phyloP scores from a whole-genome alignment of 306 rosid genomes.

The Leucaena leucocephala region DNA sequence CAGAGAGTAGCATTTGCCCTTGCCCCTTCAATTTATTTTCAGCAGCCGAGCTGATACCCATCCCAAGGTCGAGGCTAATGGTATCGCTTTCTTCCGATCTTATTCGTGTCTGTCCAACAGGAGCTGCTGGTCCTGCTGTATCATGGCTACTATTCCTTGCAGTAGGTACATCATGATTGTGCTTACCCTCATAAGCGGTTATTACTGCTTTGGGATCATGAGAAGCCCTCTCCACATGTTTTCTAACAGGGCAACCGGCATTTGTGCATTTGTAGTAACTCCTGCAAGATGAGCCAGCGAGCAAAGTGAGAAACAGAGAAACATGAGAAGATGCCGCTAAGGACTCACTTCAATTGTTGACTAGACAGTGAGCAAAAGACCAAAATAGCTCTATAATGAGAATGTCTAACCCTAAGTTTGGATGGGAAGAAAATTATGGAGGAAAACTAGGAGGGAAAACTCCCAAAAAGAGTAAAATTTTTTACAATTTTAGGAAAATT shows the following conservation, averaged over 20 bases:
- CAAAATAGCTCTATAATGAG: not conserved
- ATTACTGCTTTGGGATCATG: constrained; percentile 98
- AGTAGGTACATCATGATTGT: constrained; percentile 95
- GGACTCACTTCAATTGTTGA: not conserved
- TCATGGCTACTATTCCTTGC: constrained; percentile 88
- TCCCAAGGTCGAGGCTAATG: constrained; percentile 95
- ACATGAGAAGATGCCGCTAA: constrained; percentile 14
- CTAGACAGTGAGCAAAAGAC: not conserved
- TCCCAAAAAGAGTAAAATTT: too few relatives aligned
- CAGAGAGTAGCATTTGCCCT: constrained; percentile 54
- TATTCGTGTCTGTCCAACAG: constrained; percentile 53
- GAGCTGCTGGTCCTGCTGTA: constrained; percentile 56
- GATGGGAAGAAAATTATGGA: too few relatives aligned
- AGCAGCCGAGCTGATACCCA: constrained; percentile 62
- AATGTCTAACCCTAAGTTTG: too few relatives aligned
- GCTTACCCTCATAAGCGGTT: constrained; percentile 95
- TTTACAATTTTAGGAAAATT: too few relatives aligned
- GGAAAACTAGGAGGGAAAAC: too few relatives aligned
- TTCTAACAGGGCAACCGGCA: constrained; percentile 94
- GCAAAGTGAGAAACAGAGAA: constrained; percentile 33
- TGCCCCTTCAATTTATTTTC: constrained; percentile 65
- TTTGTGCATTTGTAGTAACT: constrained; percentile 98
- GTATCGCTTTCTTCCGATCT: constrained; percentile 73
- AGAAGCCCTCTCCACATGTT: constrained; percentile 98
- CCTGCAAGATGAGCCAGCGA: constrained; percentile 51